Evolutionary conservation across 1,284 basidiomycete species (phyloP).

Genomic region (Leccinum variabile): DNA sequence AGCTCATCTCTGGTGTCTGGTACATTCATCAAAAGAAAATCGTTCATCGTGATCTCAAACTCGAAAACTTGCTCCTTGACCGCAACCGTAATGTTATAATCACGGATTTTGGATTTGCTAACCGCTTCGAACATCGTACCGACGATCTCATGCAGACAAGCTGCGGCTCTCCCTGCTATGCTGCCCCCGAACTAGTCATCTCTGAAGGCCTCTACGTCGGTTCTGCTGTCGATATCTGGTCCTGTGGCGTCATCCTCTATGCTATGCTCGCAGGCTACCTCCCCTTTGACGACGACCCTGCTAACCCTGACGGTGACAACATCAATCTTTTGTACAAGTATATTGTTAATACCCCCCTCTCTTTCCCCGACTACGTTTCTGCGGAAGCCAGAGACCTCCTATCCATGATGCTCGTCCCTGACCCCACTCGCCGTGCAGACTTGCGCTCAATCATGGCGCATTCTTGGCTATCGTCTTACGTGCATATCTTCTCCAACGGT

Average conservation of each 20-base stretch:
- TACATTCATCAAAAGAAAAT: conserved; percentile 99
- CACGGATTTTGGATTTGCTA: conserved; percentile 99
- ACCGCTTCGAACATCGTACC: conserved; percentile 87
- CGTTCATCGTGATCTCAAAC: conserved; percentile 98
- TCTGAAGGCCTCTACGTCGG: conserved; percentile 97
- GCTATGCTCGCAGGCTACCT: conserved; percentile 99
- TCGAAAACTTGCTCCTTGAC: conserved; percentile 97
- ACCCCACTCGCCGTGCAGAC: conserved; percentile 73
- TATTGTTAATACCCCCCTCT: conserved; percentile 94
- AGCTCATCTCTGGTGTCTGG: conserved; percentile 98
- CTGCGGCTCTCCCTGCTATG: conserved; percentile 97
- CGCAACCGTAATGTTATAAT: conserved; percentile 98
- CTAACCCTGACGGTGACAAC: conserved; percentile 98
- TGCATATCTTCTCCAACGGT: conserved; percentile 62
- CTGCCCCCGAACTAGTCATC: conserved; percentile 98
- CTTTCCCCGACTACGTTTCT: conserved; percentile 93
- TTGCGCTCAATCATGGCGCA: conserved; percentile 80
- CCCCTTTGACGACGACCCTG: conserved; percentile 99
- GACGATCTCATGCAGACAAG: conserved; percentile 99
- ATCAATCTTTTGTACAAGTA: conserved; percentile 99
- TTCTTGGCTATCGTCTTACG: conserved; percentile 76
- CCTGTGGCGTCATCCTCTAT: conserved; percentile 98
- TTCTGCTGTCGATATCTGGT: conserved; percentile 99
- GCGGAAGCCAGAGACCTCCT: conserved; percentile 73
- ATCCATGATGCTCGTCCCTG: conserved; percentile 85